Evolutionary conservation across 169 alveolate species (phyloP).

Genomic region (Babesia caballi): DNA sequence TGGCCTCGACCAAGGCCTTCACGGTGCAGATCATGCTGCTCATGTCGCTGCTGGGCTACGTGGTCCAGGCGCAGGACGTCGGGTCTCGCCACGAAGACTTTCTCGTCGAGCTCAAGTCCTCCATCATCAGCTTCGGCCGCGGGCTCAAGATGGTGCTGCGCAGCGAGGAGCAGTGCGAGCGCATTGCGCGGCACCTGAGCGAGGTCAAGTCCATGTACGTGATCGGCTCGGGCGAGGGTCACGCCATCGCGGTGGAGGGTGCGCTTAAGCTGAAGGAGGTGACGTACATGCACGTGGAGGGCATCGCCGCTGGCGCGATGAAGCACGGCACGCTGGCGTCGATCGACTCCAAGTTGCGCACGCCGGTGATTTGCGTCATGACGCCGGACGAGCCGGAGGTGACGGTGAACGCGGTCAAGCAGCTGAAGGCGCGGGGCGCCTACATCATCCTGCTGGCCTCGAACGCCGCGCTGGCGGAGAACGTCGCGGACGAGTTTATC

Average conservation of each 20-base stretch:
- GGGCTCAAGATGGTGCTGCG: slow-evolving; percentile 21
- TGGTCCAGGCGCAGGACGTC: slow-evolving; percentile 36
- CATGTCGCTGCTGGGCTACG: slow-evolving; percentile 18
- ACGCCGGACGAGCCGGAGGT: slow-evolving; percentile 85
- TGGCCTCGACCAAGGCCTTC: slow-evolving; percentile 96
- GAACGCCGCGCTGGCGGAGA: slow-evolving; percentile 73
- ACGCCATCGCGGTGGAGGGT: slow-evolving; percentile 94
- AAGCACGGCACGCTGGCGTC: slow-evolving; percentile 96
- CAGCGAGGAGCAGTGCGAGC: slow-evolving; percentile 1
- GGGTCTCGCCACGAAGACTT: slow-evolving; percentile 51
- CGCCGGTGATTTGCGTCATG: slow-evolving; percentile 87
- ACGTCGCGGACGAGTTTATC: slow-evolving; percentile 81
- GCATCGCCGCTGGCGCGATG: slow-evolving; percentile 91
- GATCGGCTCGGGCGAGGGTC: slow-evolving; percentile 88
- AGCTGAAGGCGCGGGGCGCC: slow-evolving; percentile 92
- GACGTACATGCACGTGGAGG: slow-evolving; percentile 94
- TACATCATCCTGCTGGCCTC: slow-evolving; percentile 88
- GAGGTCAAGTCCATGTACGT: slow-evolving; percentile 59
- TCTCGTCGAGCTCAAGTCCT: slow-evolving; percentile 60
- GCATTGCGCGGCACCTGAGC: slow-evolving; percentile 22
- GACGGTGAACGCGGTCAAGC: slow-evolving; percentile 87
- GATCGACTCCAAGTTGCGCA: slow-evolving; percentile 79
- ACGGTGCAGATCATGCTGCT: slow-evolving; percentile 79
- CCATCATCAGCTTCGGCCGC: slow-evolving; percentile 73
- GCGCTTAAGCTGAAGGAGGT: slow-evolving; percentile 95